Evolutionary conservation across 2,329 filamentous ascomycete species (phyloP).

Genomic region (Hypoxylon sp.): DNA sequence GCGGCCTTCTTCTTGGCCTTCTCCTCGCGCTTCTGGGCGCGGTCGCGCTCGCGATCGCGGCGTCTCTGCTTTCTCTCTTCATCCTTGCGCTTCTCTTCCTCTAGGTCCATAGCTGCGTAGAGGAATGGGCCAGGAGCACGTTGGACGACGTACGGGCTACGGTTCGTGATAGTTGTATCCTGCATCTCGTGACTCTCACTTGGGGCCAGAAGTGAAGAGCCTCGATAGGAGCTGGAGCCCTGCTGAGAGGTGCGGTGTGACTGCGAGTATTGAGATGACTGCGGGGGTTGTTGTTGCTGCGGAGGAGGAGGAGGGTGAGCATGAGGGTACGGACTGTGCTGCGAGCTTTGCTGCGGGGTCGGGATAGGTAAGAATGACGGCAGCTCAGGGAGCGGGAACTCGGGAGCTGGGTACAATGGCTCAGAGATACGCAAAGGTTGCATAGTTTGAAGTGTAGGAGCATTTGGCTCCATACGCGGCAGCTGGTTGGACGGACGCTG

Average conservation of each 20-base stretch:
- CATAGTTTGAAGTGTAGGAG: too few relatives aligned
- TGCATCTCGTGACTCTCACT: too few relatives aligned
- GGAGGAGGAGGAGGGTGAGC: too few relatives aligned
- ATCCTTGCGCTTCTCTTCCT: constrained; percentile 18
- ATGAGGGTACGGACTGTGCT: neutral
- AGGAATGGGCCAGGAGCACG: constrained; percentile 28
- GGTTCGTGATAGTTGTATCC: too few relatives aligned
- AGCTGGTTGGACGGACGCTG: too few relatives aligned
- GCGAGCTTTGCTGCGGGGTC: neutral
- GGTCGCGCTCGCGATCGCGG: constrained; percentile 22
- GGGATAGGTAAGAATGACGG: too few relatives aligned
- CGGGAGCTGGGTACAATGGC: too few relatives aligned
- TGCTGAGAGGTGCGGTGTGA: neutral
- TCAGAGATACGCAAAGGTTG: too few relatives aligned
- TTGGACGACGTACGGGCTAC: constrained; percentile 8
- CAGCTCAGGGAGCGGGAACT: too few relatives aligned
- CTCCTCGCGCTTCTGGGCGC: constrained; percentile 17
- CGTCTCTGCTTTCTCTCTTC: constrained; percentile 18
- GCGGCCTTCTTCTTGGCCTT: constrained; percentile 23
- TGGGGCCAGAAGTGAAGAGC: neutral
- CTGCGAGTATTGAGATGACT: too few relatives aligned
- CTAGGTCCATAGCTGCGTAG: constrained; percentile 18
- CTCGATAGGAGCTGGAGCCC: neutral
- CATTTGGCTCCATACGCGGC: too few relatives aligned
- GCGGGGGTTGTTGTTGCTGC: too few relatives aligned